Base-by-base conservation (phyloP, 306 rosid species). In the Phaseolus lunatus region DNA sequence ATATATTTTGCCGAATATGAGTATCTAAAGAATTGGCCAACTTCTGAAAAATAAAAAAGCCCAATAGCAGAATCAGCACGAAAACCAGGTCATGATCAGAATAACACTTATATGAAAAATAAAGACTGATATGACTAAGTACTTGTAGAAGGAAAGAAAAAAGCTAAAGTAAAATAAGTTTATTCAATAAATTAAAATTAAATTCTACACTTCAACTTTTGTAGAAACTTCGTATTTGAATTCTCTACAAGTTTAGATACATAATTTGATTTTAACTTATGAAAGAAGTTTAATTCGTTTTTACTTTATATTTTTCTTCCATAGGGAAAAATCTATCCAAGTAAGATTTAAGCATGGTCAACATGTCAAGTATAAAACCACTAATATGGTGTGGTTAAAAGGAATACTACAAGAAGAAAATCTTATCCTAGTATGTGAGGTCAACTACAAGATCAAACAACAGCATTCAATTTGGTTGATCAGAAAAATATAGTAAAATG, bases 21-120 rank as follows among this genome's bases (percentile, higher is more conserved):
- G 39, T 59, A 31, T 80, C 91, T 77, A 81, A 80, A 37, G 90
- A 85, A 82, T 91, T 88, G 7, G 83, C 92, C 75, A 72, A 54
- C 67, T 87, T 85, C 97, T 91, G 81, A 59, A 52, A 59, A 73
- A 79, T 64, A 81, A 50, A 31, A 70, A 49, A 48, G 71, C 49
- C 72, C 80, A 73, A 72, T 67, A 6, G 54, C 44, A 74, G 12
- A 71, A 2, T 84, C 53, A 84, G 83, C 27, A 37, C n/a, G 18
- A 49, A 75, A 44, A 65, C 16, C 57, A 56, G 44, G 27, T 49
- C 26, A 72, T 65, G 58, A 72, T 35, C 48, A 44, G 29, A 37
- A 78, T 37, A 78, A 75, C 43, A 48, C 29, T 56, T 53, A 61
- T 54, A 73, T 53, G 79, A 71, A 35, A 82, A 61, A 33, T 14